phyloP scores from a whole-genome alignment of 768 basidiomycete species.

The Mycena polygramma region DNA sequence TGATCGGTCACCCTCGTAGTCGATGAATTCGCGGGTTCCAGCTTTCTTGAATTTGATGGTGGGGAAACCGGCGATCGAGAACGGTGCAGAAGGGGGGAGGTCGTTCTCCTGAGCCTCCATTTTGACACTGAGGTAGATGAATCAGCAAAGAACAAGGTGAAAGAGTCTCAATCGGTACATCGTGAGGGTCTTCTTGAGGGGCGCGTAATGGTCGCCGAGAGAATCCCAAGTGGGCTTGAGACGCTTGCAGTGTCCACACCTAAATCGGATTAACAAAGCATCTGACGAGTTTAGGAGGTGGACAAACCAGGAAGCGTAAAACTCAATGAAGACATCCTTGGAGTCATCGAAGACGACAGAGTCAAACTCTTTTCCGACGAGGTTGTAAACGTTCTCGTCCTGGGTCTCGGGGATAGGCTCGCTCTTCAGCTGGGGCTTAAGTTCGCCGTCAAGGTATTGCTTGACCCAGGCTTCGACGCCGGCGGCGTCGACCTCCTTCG shows the following conservation, averaged over 20 bases:
- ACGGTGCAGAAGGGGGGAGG: slow-evolving; percentile 87
- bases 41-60: slow-evolving; percentile 98
- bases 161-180: slow-evolving; percentile 68
- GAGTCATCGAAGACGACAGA: slow-evolving; percentile 85
- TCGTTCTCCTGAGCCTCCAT: slow-evolving; percentile 98
- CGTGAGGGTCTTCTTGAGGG: slow-evolving; percentile 77
- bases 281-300: neutral
- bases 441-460: slow-evolving; percentile 76
- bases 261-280: slow-evolving; percentile 41
- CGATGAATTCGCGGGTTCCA: slow-evolving; percentile 86
- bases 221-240: slow-evolving; percentile 95
- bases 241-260: slow-evolving; percentile 97
- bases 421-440: slow-evolving; percentile 90
- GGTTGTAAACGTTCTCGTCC: slow-evolving; percentile 82
- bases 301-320: slow-evolving; percentile 94
- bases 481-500: slow-evolving; percentile 68
- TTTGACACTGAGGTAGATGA: slow-evolving; percentile 75
- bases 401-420: slow-evolving; percentile 88
- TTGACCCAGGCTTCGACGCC: slow-evolving; percentile 71
- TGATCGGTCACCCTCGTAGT: slow-evolving; percentile 94
- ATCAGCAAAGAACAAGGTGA: neutral
- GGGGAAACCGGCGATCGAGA: slow-evolving; percentile 92
- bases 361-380: slow-evolving; percentile 94
- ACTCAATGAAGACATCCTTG: slow-evolving; percentile 97
- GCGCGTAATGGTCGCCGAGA: slow-evolving; percentile 86